Conservation (phyloP, 73 alveolate genomes). For the Paramecium sexaurelia region DNA sequence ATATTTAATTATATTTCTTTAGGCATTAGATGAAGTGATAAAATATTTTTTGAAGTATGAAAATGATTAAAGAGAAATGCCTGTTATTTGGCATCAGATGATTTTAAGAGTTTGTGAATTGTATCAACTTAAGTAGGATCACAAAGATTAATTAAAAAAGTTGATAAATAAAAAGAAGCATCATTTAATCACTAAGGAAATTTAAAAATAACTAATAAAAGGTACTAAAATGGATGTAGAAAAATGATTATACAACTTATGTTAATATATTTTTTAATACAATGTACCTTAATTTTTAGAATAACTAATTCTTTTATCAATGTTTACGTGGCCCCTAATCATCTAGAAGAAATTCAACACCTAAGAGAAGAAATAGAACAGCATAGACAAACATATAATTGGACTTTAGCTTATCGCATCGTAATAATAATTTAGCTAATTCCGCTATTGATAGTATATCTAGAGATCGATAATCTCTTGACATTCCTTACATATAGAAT, state of each 20-base stretch:
- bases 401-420: not conserved
- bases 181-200: slow-evolving; percentile 77
- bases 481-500: not conserved
- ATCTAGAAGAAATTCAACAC: not conserved
- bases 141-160: slow-evolving; percentile 71
- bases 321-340: not conserved
- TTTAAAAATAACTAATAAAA: slow-evolving; percentile 59
- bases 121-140: slow-evolving; percentile 69
- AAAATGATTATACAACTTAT: not conserved
- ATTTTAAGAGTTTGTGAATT: slow-evolving; percentile 75
- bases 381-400: not conserved
- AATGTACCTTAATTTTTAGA: not conserved
- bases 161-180: slow-evolving; percentile 74
- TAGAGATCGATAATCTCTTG: not conserved
- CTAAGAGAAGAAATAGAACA: not conserved
- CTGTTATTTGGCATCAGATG: slow-evolving; percentile 95
- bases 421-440: not conserved
- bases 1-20: not conserved
- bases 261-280: not conserved
- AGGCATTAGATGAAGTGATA: slow-evolving; percentile 80
- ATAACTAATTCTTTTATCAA: not conserved
- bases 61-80: slow-evolving; percentile 75
- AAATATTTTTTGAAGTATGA: slow-evolving; percentile 84
- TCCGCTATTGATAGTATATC: not conserved
- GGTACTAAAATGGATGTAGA: slow-evolving; percentile 60